Conservation (phyloP, 208 protist species). For the Leishmania guyanensis region DNA sequence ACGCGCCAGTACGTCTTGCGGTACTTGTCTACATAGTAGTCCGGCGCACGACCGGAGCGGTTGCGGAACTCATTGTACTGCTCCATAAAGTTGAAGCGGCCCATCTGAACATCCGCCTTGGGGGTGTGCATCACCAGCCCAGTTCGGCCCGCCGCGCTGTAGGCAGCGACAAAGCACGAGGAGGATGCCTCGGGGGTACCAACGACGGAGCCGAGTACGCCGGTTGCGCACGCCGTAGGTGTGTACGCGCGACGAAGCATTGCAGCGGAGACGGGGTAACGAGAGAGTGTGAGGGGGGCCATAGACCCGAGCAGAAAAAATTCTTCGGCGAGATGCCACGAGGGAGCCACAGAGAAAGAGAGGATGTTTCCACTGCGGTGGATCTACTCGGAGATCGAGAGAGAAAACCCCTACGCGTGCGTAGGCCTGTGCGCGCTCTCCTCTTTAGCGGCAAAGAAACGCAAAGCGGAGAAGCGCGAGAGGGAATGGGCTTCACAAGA, state of each 20-base stretch:
- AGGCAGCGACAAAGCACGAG: constrained; percentile 11
- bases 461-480: neutral
- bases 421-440: neutral
- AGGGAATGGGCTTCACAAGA: neutral
- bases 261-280: neutral
- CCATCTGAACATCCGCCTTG: constrained; percentile 77
- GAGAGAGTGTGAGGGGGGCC: neutral
- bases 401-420: neutral
- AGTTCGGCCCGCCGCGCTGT: constrained; percentile 12
- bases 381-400: neutral
- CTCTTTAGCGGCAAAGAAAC: neutral
- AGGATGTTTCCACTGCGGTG: neutral
- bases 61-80: constrained; percentile 90
- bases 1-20: constrained; percentile 89
- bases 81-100: constrained; percentile 81
- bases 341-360: neutral
- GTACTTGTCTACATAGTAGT: constrained; percentile 84
- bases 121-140: constrained; percentile 72
- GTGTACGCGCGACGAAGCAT: constrained; percentile 43
- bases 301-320: neutral
- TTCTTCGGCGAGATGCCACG: neutral
- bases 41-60: constrained; percentile 77
- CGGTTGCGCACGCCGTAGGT: constrained; percentile 2
- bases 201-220: constrained; percentile 21
- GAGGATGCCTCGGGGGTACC: constrained; percentile 2